Evolutionary conservation across 345 rosid genomes (phyloP).

Genomic region (Orychophragmus violaceus): DNA sequence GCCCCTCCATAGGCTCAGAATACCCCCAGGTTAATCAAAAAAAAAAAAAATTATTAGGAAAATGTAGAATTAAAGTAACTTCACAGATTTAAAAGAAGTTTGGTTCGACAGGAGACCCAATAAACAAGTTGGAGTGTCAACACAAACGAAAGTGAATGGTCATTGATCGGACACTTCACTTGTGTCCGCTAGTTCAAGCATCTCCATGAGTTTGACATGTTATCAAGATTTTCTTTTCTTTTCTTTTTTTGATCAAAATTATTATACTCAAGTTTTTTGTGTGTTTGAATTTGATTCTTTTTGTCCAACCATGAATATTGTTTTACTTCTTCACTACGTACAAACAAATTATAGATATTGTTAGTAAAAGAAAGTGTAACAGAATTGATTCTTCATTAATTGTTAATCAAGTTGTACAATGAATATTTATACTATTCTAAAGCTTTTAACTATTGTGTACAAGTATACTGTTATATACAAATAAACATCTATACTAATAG

Average conservation of each 20-base stretch:
- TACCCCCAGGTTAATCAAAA: no score
- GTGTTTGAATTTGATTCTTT: neutral
- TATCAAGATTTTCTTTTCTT: neutral
- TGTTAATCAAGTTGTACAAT: no score
- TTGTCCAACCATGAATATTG: neutral
- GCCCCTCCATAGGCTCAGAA: no score
- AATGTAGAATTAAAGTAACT: slow-evolving; percentile 20
- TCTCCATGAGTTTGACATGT: slow-evolving; percentile 4
- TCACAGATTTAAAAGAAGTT: neutral
- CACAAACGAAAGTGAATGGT: slow-evolving; percentile 8
- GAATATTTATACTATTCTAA: no score
- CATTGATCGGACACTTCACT: neutral
- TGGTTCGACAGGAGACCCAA: slow-evolving; percentile 19
- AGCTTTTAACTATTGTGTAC: no score
- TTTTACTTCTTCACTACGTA: no score
- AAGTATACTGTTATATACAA: no score
- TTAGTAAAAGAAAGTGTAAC: no score
- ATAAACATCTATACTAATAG: no score
- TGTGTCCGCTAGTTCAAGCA: slow-evolving; percentile 2
- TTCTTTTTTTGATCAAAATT: neutral
- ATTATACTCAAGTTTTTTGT: neutral
- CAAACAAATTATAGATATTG: no score
- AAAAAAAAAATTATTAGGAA: no score
- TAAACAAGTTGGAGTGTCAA: slow-evolving; percentile 16
- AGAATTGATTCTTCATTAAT: no score